A percentile compares a stretch with the other conserved stretches of the same genome.
Conservation (phyloP, 768 basidiomycete species). For the Mycena maculata region DNA sequence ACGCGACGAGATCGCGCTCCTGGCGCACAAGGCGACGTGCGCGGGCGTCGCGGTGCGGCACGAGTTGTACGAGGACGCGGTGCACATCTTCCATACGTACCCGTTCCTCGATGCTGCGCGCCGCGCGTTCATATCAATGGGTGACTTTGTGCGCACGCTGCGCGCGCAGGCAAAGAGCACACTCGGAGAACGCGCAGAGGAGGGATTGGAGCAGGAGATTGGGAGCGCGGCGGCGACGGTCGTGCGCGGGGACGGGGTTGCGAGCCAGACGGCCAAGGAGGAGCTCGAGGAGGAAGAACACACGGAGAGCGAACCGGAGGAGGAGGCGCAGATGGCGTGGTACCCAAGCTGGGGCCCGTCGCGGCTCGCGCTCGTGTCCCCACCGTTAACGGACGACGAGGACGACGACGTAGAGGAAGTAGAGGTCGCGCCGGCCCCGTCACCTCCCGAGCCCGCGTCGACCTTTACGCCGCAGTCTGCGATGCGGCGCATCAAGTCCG, state of each 20-base stretch:
- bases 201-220: conserved; percentile 75
- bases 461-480: too few species aligned
- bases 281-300: conserved; percentile 50
- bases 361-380: conserved; percentile 42
- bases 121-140: conserved; percentile 78
- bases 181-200: conserved; percentile 67
- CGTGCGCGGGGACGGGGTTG: conserved; percentile 81
- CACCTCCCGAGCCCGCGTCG: conserved; percentile 20
- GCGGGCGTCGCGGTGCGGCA: conserved; percentile 89
- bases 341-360: conserved; percentile 67
- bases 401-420: conserved; percentile 33
- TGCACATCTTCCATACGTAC: conserved; percentile 93
- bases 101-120: conserved; percentile 77
- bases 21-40: conserved; percentile 92
- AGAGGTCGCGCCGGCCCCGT: conserved; percentile 25
- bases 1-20: conserved; percentile 90
- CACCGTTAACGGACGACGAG: conserved; percentile 34
- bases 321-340: conserved; percentile 45
- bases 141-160: conserved; percentile 71
- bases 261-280: conserved; percentile 55
- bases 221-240: conserved; percentile 72
- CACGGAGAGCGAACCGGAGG: conserved; percentile 44
- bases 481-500: conserved; percentile 49
- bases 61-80: conserved; percentile 91
- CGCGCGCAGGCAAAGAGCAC: conserved; percentile 66